Evolutionary conservation across 495 filamentous ascomycete genomes (phyloP), one percentile per base, ranked within the genome.

Genomic region (Neurospora tetraspora): DNA sequence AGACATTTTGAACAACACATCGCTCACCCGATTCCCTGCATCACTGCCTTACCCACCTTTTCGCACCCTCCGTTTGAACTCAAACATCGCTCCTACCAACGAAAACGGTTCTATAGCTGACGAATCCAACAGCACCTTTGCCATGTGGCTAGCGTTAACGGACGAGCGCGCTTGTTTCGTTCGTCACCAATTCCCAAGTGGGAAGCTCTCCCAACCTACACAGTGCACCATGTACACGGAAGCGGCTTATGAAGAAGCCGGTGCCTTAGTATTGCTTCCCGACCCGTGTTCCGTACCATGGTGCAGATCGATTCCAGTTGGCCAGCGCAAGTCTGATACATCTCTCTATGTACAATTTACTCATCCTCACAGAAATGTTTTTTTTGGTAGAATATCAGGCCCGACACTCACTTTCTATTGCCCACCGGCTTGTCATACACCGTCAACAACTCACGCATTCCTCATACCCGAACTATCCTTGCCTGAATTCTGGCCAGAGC

Each of bases 1-100:
- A 76, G 73, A 59, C 72, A 72, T 74, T 70, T 74, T 72, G 75
- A 75, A 86, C 81, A 84, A 81, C 78, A 82, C 81, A 79, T 75
- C 78, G 83, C 53, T 65, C 53, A 65, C 83, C 83, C 81, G 81
- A 84, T 77, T 77, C 77, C 78, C 81, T 82, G 84, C 84, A 85
- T 81, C 80, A 82, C 83, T 84, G 84, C 84, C 84, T 85, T 83
- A 86, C 83, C 80, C 80, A 78, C 76, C 81, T 80, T 80, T 81
- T 79, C 31, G 71, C 73, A 75, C 77, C 75, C 47, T 81, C 77
- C 77, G 81, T 78, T 80, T 81, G 77, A 79, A 73, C 47, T 76
- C 77, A 47, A 47, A 68, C 75, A 69, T 74, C 43, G 72, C 72
- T 53, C 59, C 74, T 73, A 71, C 79, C 82, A 82, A 81, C 79